Evolutionary conservation across 2,329 filamentous ascomycete genomes (phyloP).

Genomic region (Apiospora marii): DNA sequence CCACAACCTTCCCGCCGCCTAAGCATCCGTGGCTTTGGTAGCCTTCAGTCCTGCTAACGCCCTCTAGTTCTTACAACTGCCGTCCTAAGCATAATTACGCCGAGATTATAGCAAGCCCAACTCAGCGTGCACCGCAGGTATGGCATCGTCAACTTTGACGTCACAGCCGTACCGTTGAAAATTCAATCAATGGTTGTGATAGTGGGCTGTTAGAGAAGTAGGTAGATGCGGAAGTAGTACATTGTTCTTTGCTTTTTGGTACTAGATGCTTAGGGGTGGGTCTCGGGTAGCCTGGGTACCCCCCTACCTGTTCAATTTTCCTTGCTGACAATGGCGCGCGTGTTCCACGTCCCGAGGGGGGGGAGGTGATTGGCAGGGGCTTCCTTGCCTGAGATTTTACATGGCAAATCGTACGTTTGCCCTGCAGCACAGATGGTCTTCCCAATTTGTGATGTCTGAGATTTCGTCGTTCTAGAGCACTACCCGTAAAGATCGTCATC

Average conservation of each 20-base stretch:
- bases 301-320: neutral
- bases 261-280: neutral
- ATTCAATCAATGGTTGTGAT: neutral
- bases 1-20: neutral
- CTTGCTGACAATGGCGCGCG: neutral
- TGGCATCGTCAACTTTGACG: neutral
- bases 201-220: neutral
- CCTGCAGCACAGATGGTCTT: conserved; percentile 7
- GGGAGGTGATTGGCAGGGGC: neutral
- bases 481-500: conserved; percentile 19
- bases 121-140: neutral
- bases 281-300: neutral
- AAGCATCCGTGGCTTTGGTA: neutral
- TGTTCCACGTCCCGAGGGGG: neutral
- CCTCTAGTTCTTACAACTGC: neutral
- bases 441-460: conserved; percentile 23
- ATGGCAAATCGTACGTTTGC: neutral
- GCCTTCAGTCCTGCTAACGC: neutral
- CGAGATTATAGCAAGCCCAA: neutral
- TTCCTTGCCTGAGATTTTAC: neutral
- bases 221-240: neutral
- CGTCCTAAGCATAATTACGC: neutral
- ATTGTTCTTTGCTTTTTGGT: neutral
- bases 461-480: conserved; percentile 14
- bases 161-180: neutral